Percentiles rank a stretch among this genome's conserved stretches.
Conservation (phyloP, 164 flowering plant species). For the Vitis labrusca region DNA sequence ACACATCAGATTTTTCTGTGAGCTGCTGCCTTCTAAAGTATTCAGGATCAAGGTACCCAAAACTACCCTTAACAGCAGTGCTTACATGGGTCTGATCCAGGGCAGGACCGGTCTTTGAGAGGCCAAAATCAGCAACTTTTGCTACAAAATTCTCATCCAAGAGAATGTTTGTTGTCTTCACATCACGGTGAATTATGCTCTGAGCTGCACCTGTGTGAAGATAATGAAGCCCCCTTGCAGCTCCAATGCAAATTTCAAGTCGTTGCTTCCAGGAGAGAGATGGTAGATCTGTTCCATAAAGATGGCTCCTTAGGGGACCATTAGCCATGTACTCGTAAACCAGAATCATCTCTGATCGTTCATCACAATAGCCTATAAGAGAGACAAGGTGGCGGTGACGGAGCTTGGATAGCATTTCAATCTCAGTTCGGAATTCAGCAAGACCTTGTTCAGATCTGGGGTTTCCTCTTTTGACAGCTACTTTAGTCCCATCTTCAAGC, state of each 20-base stretch:
- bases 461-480: slow-evolving; percentile 92
- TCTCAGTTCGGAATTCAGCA: slow-evolving; percentile 90
- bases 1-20: slow-evolving; percentile 92
- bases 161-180: slow-evolving; percentile 90
- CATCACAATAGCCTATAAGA: slow-evolving; percentile 93
- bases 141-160: slow-evolving; percentile 88
- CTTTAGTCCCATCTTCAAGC: slow-evolving; percentile 74
- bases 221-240: slow-evolving; percentile 93
- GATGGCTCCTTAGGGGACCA: slow-evolving; percentile 91
- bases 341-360: slow-evolving; percentile 87
- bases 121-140: slow-evolving; percentile 96
- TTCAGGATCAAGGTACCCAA: slow-evolving; percentile 95
- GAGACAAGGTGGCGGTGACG: slow-evolving; percentile 97
- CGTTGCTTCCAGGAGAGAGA: slow-evolving; percentile 87
- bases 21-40: slow-evolving; percentile 92
- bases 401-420: slow-evolving; percentile 91
- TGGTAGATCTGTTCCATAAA: slow-evolving; percentile 83
- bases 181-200: slow-evolving; percentile 90
- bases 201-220: slow-evolving; percentile 95
- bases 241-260: slow-evolving; percentile 93
- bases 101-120: slow-evolving; percentile 88
- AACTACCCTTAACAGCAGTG: slow-evolving; percentile 94
- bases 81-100: slow-evolving; percentile 95
- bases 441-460: slow-evolving; percentile 92
- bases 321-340: slow-evolving; percentile 97